A percentile compares a stretch with the other conserved stretches of the same genome.
Evolutionary conservation across 441 rosid genomes (phyloP).

Genomic region (Pelargonium myrrhifolium): DNA sequence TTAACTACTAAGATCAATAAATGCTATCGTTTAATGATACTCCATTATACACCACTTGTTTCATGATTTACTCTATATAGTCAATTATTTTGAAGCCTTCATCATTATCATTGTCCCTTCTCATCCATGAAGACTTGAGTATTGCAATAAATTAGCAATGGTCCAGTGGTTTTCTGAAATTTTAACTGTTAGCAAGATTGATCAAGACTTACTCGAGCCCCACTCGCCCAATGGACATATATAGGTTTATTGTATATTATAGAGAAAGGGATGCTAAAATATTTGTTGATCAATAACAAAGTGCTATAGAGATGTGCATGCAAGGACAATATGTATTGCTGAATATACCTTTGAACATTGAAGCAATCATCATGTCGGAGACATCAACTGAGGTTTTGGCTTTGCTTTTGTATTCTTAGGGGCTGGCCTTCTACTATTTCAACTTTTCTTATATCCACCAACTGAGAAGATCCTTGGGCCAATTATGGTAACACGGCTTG

Average conservation of each 20-base stretch:
- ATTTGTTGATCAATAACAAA: too few species aligned
- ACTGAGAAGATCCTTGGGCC: conserved; percentile 45
- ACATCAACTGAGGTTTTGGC: conserved; percentile 4
- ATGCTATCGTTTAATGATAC: neutral
- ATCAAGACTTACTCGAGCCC: too few species aligned
- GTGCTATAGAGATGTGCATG: too few species aligned
- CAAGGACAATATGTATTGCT: too few species aligned
- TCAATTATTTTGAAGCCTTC: too few species aligned
- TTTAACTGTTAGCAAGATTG: neutral
- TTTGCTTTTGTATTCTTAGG: conserved; percentile 27
- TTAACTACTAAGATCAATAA: neutral
- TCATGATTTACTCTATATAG: neutral
- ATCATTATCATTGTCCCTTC: too few species aligned
- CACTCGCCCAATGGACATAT: too few species aligned
- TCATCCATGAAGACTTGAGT: neutral
- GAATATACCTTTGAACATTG: too few species aligned
- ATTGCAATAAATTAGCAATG: neutral
- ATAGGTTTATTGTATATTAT: too few species aligned
- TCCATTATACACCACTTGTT: neutral
- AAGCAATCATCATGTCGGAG: neutral
- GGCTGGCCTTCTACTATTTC: conserved; percentile 52
- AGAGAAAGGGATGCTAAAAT: too few species aligned
- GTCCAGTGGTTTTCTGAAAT: neutral
- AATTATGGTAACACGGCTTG: conserved; percentile 37
- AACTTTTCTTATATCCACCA: conserved; percentile 47